Conservation (phyloP, 2,329 filamentous ascomycete genomes). For the Emericellopsis cladophorae region DNA sequence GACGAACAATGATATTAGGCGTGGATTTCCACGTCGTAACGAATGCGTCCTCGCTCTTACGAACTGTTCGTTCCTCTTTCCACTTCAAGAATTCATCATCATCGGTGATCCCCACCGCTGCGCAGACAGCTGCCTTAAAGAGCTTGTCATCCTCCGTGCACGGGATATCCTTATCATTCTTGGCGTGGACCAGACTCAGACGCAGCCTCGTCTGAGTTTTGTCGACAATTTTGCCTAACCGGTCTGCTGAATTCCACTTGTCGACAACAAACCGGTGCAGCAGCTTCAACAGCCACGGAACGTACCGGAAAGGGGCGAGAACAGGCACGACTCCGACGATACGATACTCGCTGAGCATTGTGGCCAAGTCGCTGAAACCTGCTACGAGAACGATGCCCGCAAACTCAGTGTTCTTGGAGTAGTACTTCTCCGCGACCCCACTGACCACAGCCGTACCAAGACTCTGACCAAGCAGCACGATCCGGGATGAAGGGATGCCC, state of each 20-base stretch:
- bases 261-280: slow-evolving; percentile 59
- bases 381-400: slow-evolving; percentile 71
- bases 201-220: slow-evolving; percentile 41
- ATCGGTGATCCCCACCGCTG: slow-evolving; percentile 24
- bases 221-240: slow-evolving; percentile 46
- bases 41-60: slow-evolving; percentile 32
- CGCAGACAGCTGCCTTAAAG: slow-evolving; percentile 46
- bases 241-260: slow-evolving; percentile 61
- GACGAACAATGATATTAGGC: slow-evolving; percentile 33
- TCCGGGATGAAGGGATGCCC: slow-evolving; percentile 54
- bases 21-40: slow-evolving; percentile 30
- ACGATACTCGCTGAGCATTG: slow-evolving; percentile 64
- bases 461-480: slow-evolving; percentile 76
- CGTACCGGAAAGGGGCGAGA: slow-evolving; percentile 58
- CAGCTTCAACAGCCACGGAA: slow-evolving; percentile 50
- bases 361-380: slow-evolving; percentile 62
- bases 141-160: slow-evolving; percentile 55
- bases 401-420: slow-evolving; percentile 47
- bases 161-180: slow-evolving; percentile 72
- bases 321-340: slow-evolving; percentile 69
- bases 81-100: slow-evolving; percentile 24
- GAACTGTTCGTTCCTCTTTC: slow-evolving; percentile 31
- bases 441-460: slow-evolving; percentile 76
- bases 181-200: slow-evolving; percentile 66
- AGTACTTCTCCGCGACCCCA: slow-evolving; percentile 59